Base-by-base conservation (phyloP, 306 rosid genomes). In the Pyrus communis region DNA sequence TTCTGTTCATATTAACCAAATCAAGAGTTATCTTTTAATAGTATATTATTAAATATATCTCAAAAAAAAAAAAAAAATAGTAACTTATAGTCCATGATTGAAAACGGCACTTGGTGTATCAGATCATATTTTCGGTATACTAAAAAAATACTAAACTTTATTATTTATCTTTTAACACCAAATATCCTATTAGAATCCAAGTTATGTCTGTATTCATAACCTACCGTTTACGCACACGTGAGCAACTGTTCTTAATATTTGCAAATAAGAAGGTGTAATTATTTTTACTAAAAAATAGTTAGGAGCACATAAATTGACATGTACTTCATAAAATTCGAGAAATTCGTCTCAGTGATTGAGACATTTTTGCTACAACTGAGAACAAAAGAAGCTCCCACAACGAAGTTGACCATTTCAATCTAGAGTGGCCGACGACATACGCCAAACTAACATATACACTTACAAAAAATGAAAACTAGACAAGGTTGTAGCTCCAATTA, bases 301-400 rank as follows among this genome's bases (percentile, higher is more conserved):
- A 55, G 35, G 35, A 5, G 7, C 38, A 33, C 38, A 33, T 33
- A 33, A 5, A 33, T 33, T 1, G 38, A 33, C 38, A 33, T 33
- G 7, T 33, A 84, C 87, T 80, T 84, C 80, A 69, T 73, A 80
- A 77, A 84, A 84, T 55, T 80, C 78, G 79, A 80, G 75, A 84
- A 80, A 80, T 84, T 80, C 84, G 73, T 80, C 40, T 74, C 80
- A 1, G 67, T 55, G 60, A 84, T 77, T 8, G 82, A 84, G 9
- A 74, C 38, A 6, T 5, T 25, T 25, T 25, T 25, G 27, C 27
- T 25, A 25, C 2, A 25, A 25, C 27, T 25, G 27, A 25, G 27
- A 25, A 25, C 27, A 25, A 25, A 25, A 25, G 27, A 25, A 25
- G 27, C 27, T 25, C 27, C 27, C 2, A 0, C 27, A 25, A 25